phyloP scores from a whole-genome alignment of 225 moss, liverwort and hornwort species.

The Anthoceros angustus region DNA sequence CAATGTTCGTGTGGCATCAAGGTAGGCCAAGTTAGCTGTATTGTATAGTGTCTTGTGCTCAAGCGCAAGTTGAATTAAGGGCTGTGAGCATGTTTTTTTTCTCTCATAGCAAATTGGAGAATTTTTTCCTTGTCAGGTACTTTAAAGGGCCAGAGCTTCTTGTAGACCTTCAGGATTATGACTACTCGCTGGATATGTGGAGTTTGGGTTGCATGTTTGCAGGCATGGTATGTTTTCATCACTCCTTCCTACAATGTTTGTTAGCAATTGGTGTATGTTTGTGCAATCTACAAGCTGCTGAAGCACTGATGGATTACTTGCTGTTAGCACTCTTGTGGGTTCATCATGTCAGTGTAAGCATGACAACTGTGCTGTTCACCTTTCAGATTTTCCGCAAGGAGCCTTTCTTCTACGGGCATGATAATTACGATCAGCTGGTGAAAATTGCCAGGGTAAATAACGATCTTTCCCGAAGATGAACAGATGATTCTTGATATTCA shows the following conservation, averaged over 20 bases:
- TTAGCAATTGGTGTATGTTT: neutral
- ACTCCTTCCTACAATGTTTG: neutral
- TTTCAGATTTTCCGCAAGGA: constrained; percentile 35
- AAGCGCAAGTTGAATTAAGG: neutral
- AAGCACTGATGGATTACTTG: neutral
- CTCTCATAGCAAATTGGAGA: no score
- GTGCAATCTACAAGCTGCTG: neutral
- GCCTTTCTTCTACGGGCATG: constrained; percentile 41
- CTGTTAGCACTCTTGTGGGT: neutral
- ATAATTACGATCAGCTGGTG: constrained; percentile 36
- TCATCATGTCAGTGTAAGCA: neutral
- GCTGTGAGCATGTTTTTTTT: no score
- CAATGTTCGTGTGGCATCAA: constrained; percentile 85
- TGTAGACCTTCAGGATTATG: constrained; percentile 55
- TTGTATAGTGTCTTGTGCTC: neutral
- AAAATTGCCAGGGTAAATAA: constrained; percentile 31
- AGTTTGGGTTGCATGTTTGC: constrained; percentile 66
- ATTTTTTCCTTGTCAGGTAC: constrained; percentile 16
- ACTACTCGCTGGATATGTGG: constrained; percentile 56
- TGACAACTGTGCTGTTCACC: neutral
- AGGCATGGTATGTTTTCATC: constrained; percentile 34
- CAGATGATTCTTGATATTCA: neutral
- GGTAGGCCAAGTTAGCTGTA: constrained; percentile 16
- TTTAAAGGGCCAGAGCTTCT: constrained; percentile 51
- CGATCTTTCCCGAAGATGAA: neutral